Conservation (phyloP, 768 basidiomycete genomes). For the Calocera viscosa region DNA sequence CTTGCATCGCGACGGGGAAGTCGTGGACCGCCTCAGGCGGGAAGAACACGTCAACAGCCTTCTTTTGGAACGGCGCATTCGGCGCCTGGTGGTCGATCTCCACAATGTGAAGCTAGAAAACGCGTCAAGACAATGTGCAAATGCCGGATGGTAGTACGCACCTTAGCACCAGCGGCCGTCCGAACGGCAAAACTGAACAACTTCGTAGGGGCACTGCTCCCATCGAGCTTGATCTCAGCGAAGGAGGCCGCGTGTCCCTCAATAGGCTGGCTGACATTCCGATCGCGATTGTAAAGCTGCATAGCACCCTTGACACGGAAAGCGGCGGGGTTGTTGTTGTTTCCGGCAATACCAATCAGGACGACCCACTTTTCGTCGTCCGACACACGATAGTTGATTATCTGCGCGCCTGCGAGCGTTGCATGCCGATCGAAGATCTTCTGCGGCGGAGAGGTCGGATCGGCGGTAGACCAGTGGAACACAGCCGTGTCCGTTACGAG, state of each 20-base stretch:
- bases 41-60: conserved; percentile 98
- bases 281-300: conserved; percentile 89
- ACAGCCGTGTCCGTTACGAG: conserved; percentile 91
- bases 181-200: conserved; percentile 91
- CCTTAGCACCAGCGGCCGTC: conserved; percentile 96
- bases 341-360: conserved; percentile 86
- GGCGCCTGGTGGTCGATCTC: conserved; percentile 93
- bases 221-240: conserved; percentile 81
- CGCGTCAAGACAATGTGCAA: not conserved
- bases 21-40: conserved; percentile 96
- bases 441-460: conserved; percentile 65
- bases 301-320: conserved; percentile 99
- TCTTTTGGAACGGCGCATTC: conserved; percentile 89
- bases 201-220: conserved; percentile 72
- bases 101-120: conserved; percentile 78
- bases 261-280: conserved; percentile 92
- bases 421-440: conserved; percentile 96
- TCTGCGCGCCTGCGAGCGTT: conserved; percentile 86
- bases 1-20: conserved; percentile 99
- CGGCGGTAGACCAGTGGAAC: conserved; percentile 75
- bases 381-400: conserved; percentile 94
- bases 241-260: conserved; percentile 98
- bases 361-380: conserved; percentile 96
- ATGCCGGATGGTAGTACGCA: conserved; percentile 28
- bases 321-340: conserved; percentile 80